Base-by-base conservation (phyloP, 2,329 filamentous ascomycete species). In the Apiospora aurea region DNA sequence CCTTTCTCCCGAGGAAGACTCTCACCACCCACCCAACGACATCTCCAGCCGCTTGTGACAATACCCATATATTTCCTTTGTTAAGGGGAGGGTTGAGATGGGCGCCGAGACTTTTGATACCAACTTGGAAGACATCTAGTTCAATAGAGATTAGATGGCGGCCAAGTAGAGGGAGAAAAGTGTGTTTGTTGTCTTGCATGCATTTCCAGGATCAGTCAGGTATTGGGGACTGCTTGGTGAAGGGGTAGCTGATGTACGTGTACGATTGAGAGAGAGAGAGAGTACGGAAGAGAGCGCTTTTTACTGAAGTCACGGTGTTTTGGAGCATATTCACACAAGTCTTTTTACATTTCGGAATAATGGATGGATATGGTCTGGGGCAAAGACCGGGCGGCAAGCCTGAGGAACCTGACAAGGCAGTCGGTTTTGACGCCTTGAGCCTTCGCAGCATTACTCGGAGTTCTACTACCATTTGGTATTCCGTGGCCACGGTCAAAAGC, bases 121-220 rank as follows among this genome's bases (percentile, higher is more conserved):
- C 78, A 79, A 73, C 73, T 74, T 75, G 74, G 71, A 75, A 76
- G 75, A 77, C 73, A 78, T 77, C 73, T 76, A 79, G 76, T 80
- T 80, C 78, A 79, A 78, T 79, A 78, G 81, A 75, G 78, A 77
- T 77, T 77, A 78, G 76, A 80, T 79, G 77, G 77, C 72, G 75
- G 75, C 75, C 76, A 77, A 76, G 81, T 77, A 74, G 75, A 75
- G 78, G 77, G 77, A 78, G 77, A 85, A 84, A 85, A 84, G 80
- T 79, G 78, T 80, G 77, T 82, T 81, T 74, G 77, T 64, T 81
- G 70, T 72, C 75, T 79, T 82, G 78, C 81, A 80, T 83, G 80
- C 82, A 84, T 84, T 80, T 80, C 80, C 80, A 80, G 80, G 80
- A 82, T 80, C 77, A 75, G 75, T 79, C 34, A 18, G 57, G 77